A percentile compares a stretch with the other conserved stretches of the same genome.
These are phyloP conservation scores for Phytophthora pluvialis DNA, from an alignment of 352 stramenopile genomes.

Conservation along the genomic window DNA sequence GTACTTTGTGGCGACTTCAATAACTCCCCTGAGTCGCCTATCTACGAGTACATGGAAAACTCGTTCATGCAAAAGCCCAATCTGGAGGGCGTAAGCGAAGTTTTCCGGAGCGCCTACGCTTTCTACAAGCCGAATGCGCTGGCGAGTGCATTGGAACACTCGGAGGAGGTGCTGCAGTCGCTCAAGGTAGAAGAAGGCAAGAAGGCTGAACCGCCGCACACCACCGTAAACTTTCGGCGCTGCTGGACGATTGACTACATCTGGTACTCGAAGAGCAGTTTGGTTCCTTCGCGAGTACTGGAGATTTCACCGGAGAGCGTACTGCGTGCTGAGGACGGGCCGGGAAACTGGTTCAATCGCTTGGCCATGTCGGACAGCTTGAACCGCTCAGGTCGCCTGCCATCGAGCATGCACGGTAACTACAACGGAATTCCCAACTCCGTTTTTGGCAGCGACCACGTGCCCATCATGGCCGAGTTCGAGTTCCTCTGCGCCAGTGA, in stretches of 20 bases:
- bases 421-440: conserved; percentile 91
- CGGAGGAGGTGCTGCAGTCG: conserved; percentile 30
- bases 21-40: conserved; percentile 82
- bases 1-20: conserved; percentile 90
- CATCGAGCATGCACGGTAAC: conserved; percentile 73
- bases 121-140: conserved; percentile 67
- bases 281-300: conserved; percentile 68
- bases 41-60: conserved; percentile 91
- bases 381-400: conserved; percentile 64
- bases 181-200: conserved; percentile 47
- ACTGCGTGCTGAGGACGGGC: conserved; percentile 76
- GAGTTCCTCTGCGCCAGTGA: conserved; percentile 61
- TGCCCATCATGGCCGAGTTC: conserved; percentile 88
- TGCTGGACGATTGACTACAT: conserved; percentile 93
- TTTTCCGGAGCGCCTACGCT: conserved; percentile 78
- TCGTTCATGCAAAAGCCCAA: conserved; percentile 89
- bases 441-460: conserved; percentile 83
- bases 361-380: conserved; percentile 76
- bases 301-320: conserved; percentile 77
- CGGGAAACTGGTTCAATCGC: conserved; percentile 79
- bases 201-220: conserved; percentile 81
- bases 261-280: conserved; percentile 78
- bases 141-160: conserved; percentile 38
- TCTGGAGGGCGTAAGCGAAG: conserved; percentile 67
- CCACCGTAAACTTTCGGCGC: conserved; percentile 85